These are phyloP conservation scores for Lizonia empirigonia DNA, from an alignment of 2,329 filamentous ascomycete genomes.

Conservation along the genomic window DNA sequence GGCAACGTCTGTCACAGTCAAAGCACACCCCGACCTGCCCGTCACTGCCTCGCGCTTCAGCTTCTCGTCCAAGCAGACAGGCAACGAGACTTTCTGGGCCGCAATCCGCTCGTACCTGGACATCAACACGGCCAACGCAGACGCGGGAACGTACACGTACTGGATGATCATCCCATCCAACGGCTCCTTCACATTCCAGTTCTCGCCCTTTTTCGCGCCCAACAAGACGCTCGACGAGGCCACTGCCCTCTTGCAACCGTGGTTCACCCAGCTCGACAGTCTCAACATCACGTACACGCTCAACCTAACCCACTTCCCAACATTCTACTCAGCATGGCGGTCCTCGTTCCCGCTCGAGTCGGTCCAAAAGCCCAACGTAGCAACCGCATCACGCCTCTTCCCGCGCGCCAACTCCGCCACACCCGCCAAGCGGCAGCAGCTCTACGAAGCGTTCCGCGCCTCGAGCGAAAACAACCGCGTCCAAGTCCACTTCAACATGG, in stretches of 20 bases:
- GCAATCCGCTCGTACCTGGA: constrained; percentile 38
- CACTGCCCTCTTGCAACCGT: constrained; percentile 39
- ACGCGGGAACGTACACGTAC: constrained; percentile 45
- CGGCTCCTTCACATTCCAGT: constrained; percentile 41
- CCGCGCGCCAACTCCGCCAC: constrained; percentile 44
- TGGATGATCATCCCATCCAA: constrained; percentile 41
- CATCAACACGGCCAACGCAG: constrained; percentile 44
- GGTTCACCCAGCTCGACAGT: constrained; percentile 36
- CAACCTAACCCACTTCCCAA: constrained; percentile 42
- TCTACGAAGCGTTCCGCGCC: constrained; percentile 33
- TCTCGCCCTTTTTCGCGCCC: constrained; percentile 45
- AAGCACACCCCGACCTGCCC: constrained; percentile 41
- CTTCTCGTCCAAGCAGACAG: constrained; percentile 38
- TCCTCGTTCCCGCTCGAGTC: constrained; percentile 45
- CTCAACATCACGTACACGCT: constrained; percentile 41
- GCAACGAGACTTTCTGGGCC: constrained; percentile 46
- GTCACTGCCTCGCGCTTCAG: constrained; percentile 42
- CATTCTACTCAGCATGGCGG: constrained; percentile 42
- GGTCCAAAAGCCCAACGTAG: constrained; percentile 41
- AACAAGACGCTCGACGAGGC: constrained; percentile 41
- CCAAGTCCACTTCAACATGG: constrained; percentile 47
- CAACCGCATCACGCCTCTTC: constrained; percentile 43
- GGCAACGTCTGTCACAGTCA: constrained; percentile 42
- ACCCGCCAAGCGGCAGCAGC: constrained; percentile 38
- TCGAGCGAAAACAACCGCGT: constrained; percentile 44